Evolutionary conservation across 768 basidiomycete species (phyloP), one percentile per base, ranked within the genome.

Genomic region (Boletus sp.): DNA sequence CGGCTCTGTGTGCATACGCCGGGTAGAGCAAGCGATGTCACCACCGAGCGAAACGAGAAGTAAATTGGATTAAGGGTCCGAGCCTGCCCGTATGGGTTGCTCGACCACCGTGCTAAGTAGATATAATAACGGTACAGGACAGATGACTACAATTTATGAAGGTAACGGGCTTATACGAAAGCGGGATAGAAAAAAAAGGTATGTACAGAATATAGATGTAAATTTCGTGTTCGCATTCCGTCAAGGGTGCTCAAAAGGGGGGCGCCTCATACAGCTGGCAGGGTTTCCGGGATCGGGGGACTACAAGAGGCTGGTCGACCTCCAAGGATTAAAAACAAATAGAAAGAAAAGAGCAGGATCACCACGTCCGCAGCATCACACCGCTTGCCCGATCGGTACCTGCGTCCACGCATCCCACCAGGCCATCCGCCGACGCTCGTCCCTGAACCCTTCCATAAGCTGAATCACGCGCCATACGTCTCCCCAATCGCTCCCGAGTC

Each of bases 401-500:
- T 71, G 61, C n/a, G 61, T 53, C 72, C 73, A 79, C 4, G 64
- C 61, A 4, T 80, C 73, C 79, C 80, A 82, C 47, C 80, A 69
- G 0, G 60, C 61, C 50, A 59, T 64, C 28, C 80, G 65, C 36
- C 71, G 60, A n/a, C 61, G 64, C 45, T 76, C 74, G 5, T 75
- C 69, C 4, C 76, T 79, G 5, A 86, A 75, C 11, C 75, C 73
- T 8, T 74, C 65, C 39, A 79, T 78, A 49, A 86, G 80, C 52
- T 73, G 73, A 9, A 85, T 65, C 12, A 86, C 77, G 47, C 75
- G 78, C 81, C 84, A 85, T 1, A 84, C 83, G 66, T 94, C 91
- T 44, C 82, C 78, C 78, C 90, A 92, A 66, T 86, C 83, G 57
- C 83, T 92, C 45, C 84, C 90, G 29, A 92, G 79, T 6, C 92